Evolutionary conservation across 108 stramenopile species (phyloP).

Genomic region (Cyclotella sp.): DNA sequence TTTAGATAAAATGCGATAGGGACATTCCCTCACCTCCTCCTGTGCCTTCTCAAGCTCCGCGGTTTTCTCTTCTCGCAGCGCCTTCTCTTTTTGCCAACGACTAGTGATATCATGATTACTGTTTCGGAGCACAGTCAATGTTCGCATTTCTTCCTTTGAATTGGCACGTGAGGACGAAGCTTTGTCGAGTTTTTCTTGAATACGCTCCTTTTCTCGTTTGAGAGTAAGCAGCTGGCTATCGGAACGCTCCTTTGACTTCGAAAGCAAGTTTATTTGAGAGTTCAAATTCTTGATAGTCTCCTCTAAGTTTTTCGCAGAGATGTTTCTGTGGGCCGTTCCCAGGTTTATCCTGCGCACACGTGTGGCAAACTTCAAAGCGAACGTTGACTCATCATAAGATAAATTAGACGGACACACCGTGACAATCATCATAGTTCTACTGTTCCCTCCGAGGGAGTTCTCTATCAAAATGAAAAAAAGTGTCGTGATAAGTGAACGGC

Average conservation of each 20-base stretch:
- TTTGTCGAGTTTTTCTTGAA: slow-evolving; percentile 78
- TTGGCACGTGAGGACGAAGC: slow-evolving; percentile 60
- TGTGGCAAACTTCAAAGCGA: slow-evolving; percentile 98
- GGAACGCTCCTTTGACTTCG: slow-evolving; percentile 81
- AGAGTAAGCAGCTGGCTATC: slow-evolving; percentile 76
- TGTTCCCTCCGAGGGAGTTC: slow-evolving; percentile 96
- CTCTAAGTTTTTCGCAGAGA: slow-evolving; percentile 88
- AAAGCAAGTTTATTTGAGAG: slow-evolving; percentile 74
- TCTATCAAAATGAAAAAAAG: slow-evolving; percentile 23
- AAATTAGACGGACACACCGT: slow-evolving; percentile 88
- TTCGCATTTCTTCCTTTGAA: slow-evolving; percentile 74
- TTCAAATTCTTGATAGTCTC: slow-evolving; percentile 90
- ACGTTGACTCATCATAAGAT: slow-evolving; percentile 95
- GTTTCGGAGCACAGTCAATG: slow-evolving; percentile 77
- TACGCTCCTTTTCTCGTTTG: slow-evolving; percentile 79
- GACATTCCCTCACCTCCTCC: slow-evolving; percentile 43
- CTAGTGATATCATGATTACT: slow-evolving; percentile 81
- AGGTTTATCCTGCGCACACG: slow-evolving; percentile 91
- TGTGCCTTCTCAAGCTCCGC: slow-evolving; percentile 76
- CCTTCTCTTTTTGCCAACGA: slow-evolving; percentile 91
- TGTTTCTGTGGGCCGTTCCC: slow-evolving; percentile 88
- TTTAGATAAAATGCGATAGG: neutral
- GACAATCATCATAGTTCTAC: slow-evolving; percentile 96
- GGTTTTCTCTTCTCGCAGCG: slow-evolving; percentile 69
- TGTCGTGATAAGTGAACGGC: no score